A percentile compares a stretch with the other conserved stretches of the same genome.
Evolutionary conservation across 2,329 filamentous ascomycete species (phyloP).

Genomic region (Hymenoscyphus occultus): DNA sequence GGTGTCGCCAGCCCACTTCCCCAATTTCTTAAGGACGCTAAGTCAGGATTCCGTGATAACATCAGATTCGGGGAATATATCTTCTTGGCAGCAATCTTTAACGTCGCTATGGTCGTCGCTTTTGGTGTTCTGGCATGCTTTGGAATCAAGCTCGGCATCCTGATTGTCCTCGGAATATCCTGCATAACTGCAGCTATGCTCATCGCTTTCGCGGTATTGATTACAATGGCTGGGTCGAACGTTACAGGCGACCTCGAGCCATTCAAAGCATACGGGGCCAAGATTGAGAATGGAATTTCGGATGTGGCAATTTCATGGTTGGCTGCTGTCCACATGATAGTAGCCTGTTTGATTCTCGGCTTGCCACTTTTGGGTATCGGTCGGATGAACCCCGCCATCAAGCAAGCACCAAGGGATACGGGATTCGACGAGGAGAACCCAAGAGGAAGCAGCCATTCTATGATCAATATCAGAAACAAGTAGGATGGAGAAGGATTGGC

Average conservation of each 20-base stretch:
- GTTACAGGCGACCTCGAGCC: not conserved
- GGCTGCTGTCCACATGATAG: conserved; percentile 9
- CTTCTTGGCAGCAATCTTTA: conserved; percentile 10
- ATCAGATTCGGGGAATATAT: conserved; percentile 2
- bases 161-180: conserved; percentile 1
- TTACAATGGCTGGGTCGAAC: conserved; percentile 3
- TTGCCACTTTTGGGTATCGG: not conserved
- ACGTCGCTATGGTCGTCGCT: conserved; percentile 2
- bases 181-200: not conserved
- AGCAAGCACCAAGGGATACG: not conserved
- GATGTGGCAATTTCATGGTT: conserved; percentile 6
- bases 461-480: not conserved
- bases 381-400: conserved; percentile 1
- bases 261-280: conserved; percentile 5
- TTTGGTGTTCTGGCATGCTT: conserved; percentile 8
- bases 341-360: not conserved
- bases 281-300: conserved; percentile 6
- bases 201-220: conserved; percentile 1
- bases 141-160: conserved; percentile 1
- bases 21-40: not conserved
- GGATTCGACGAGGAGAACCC: not conserved
- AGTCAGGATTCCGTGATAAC: not conserved
- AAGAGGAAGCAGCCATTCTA: not conserved
- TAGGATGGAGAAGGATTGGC: not conserved
- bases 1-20: not conserved